phyloP scores from a whole-genome alignment of 441 rosid genomes.

The Theobroma grandiflorum region DNA sequence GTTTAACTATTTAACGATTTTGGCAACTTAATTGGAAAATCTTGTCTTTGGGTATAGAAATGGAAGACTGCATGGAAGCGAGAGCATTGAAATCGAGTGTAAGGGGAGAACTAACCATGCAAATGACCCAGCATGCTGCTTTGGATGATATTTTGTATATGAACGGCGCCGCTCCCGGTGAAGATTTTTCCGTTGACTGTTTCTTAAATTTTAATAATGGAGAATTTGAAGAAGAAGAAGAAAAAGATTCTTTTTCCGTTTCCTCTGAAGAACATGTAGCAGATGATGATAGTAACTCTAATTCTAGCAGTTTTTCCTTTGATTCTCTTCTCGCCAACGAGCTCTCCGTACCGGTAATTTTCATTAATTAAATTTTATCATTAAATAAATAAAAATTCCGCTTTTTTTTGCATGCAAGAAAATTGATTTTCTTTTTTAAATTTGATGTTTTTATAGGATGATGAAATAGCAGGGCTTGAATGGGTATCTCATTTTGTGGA shows the following conservation, averaged over 20 bases:
- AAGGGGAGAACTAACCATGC: slow-evolving; percentile 47
- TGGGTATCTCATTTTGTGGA: slow-evolving; percentile 56
- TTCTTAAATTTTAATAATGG: slow-evolving; percentile 49
- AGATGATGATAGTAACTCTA: slow-evolving; percentile 50
- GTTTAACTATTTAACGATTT: not conserved
- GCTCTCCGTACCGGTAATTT: slow-evolving; percentile 40
- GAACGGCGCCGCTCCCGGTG: slow-evolving; percentile 37
- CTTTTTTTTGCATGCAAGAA: not conserved
- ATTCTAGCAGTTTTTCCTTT: slow-evolving; percentile 30
- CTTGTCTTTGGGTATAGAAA: slow-evolving; percentile 12
- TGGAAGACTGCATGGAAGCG: slow-evolving; percentile 62
- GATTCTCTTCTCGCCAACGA: slow-evolving; percentile 34
- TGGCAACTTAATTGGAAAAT: not conserved
- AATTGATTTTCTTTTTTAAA: not conserved
- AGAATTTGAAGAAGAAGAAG: slow-evolving; percentile 47
- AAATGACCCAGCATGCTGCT: slow-evolving; percentile 40
- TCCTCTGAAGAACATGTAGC: slow-evolving; percentile 43
- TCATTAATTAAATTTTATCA: not conserved
- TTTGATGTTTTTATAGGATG: slow-evolving; percentile 31
- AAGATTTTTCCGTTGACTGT: slow-evolving; percentile 58
- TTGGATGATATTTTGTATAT: slow-evolving; percentile 42
- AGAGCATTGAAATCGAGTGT: slow-evolving; percentile 65
- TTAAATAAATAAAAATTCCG: not conserved
- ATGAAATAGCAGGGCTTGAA: slow-evolving; percentile 49
- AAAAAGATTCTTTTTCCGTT: slow-evolving; percentile 45